Evolutionary conservation across 371 early-diverging fungal species (phyloP).

Genomic region (Dichotomocladium elegans): DNA sequence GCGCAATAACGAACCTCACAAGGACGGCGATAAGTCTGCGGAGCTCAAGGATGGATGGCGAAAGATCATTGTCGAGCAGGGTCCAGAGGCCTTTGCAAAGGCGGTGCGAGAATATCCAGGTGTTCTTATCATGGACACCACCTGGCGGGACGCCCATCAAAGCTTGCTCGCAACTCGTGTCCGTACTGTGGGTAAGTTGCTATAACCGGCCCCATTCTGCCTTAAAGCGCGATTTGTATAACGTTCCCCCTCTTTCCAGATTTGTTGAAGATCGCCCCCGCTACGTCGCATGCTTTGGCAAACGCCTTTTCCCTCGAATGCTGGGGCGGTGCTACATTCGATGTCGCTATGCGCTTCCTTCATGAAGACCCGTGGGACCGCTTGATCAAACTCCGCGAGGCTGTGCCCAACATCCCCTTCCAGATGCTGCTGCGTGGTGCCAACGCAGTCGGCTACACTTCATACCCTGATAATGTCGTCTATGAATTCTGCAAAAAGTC

Average conservation of each 20-base stretch:
- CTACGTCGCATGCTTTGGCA: slow-evolving; percentile 82
- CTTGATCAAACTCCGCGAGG: slow-evolving; percentile 68
- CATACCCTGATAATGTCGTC: slow-evolving; percentile 94
- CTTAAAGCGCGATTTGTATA: no score
- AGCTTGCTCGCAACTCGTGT: slow-evolving; percentile 91
- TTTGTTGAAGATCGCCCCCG: slow-evolving; percentile 74
- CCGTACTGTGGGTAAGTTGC: slow-evolving; percentile 71
- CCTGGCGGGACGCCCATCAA: slow-evolving; percentile 96
- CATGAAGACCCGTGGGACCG: slow-evolving; percentile 96
- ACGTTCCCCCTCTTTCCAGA: no score
- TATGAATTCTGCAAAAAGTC: slow-evolving; percentile 94
- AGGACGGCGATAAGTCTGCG: slow-evolving; percentile 41
- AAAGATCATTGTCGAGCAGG: slow-evolving; percentile 77
- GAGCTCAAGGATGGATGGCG: slow-evolving; percentile 84
- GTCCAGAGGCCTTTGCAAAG: slow-evolving; percentile 86
- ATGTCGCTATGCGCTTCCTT: slow-evolving; percentile 93
- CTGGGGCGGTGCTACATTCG: slow-evolving; percentile 96
- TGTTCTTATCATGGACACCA: slow-evolving; percentile 88
- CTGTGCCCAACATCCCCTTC: slow-evolving; percentile 96
- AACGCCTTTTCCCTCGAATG: slow-evolving; percentile 90
- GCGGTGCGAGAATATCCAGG: slow-evolving; percentile 87
- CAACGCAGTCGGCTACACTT: slow-evolving; percentile 96
- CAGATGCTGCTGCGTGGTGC: slow-evolving; percentile 97
- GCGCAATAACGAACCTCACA: slow-evolving; percentile 32
- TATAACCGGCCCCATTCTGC: no score